phyloP scores from a whole-genome alignment of 441 rosid genomes.

The Populus hybrid region DNA sequence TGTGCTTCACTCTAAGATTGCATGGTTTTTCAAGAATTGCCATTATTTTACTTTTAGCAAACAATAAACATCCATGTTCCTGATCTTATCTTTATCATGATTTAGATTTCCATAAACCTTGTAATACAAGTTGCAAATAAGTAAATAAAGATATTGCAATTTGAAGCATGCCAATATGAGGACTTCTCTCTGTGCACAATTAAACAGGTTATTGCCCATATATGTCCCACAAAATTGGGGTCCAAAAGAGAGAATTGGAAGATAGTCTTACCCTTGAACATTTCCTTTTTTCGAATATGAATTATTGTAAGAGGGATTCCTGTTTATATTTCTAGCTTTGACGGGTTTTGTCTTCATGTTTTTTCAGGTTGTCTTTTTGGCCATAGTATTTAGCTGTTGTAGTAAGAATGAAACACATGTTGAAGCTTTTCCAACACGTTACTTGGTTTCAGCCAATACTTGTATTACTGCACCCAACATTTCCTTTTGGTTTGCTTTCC shows the following conservation, averaged over 20 bases:
- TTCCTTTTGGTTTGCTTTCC: neutral
- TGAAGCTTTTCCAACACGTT: neutral
- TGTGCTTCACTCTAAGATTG: constrained; percentile 6
- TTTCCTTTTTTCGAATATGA: too few species aligned
- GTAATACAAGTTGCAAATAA: neutral
- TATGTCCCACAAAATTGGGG: too few species aligned
- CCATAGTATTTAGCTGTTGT: neutral
- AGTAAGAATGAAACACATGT: neutral
- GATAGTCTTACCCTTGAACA: too few species aligned
- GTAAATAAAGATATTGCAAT: neutral
- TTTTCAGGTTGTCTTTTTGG: constrained; percentile 15
- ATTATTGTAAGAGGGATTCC: neutral
- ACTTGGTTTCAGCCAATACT: neutral
- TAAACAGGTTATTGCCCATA: too few species aligned
- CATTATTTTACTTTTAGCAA: neutral
- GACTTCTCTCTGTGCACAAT: neutral
- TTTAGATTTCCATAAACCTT: neutral
- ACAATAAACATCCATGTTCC: neutral
- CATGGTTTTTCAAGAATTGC: neutral
- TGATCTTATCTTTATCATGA: neutral
- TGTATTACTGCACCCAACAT: too few species aligned
- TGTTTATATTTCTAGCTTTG: neutral
- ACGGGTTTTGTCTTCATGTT: neutral
- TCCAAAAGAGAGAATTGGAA: too few species aligned
- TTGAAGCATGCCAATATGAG: neutral